phyloP scores from a whole-genome alignment of 2,329 filamentous ascomycete genomes.

The Lachnellula arida region DNA sequence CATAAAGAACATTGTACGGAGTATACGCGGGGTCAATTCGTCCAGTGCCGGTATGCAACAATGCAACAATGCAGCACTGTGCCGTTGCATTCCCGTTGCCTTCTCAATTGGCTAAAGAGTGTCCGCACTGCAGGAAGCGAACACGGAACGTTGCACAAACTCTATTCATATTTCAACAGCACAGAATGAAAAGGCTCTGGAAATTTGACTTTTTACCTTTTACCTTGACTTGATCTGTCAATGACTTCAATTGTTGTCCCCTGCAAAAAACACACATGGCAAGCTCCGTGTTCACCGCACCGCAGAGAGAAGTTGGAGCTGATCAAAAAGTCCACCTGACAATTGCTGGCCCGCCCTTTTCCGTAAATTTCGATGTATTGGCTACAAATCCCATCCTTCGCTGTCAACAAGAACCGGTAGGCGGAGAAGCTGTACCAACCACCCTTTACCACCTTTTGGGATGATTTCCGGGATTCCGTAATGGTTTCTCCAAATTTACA shows the following conservation, averaged over 20 bases:
- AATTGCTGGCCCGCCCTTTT: constrained; percentile 10
- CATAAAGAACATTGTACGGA: neutral
- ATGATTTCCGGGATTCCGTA: constrained; percentile 8
- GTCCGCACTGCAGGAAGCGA: neutral
- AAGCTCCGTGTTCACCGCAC: neutral
- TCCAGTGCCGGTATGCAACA: constrained; percentile 16
- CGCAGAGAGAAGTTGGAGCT: neutral
- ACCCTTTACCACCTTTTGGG: neutral
- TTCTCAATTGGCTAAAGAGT: constrained; percentile 13
- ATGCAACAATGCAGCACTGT: no score
- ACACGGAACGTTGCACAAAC: constrained; percentile 2
- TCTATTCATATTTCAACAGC: constrained; percentile 3
- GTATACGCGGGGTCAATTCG: constrained; percentile 5
- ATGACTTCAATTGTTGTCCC: neutral
- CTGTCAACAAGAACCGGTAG: constrained; percentile 3
- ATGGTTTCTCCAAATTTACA: constrained; percentile 13
- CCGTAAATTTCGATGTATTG: constrained; percentile 21
- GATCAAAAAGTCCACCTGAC: constrained; percentile 2
- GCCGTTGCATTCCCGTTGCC: constrained; percentile 18
- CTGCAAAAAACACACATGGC: neutral
- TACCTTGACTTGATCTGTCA: neutral
- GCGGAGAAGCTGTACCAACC: neutral
- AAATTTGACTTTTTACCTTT: neutral
- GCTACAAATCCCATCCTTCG: constrained; percentile 16
- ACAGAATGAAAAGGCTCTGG: neutral